Conservation (phyloP, 148 eudicot species). For the Dysphania ambrosioides region DNA sequence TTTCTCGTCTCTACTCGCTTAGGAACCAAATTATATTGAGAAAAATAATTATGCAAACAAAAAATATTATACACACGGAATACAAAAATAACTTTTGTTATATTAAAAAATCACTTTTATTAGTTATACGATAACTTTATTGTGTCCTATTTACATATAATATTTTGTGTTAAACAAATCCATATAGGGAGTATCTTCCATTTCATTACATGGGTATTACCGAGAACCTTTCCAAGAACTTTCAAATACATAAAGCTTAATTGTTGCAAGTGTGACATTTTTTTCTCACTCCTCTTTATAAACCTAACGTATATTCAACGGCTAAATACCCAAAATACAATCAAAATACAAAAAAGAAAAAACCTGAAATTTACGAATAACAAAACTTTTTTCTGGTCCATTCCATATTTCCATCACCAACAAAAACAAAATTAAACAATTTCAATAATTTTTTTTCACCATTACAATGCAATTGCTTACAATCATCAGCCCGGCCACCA, state of each 20-base stretch:
- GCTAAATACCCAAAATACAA: not conserved
- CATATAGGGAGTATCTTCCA: too few relatives aligned
- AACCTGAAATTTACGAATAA: not conserved
- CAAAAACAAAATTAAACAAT: not conserved
- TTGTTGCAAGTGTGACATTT: not conserved
- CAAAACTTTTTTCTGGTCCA: not conserved
- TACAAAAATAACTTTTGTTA: too few relatives aligned
- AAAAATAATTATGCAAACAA: too few relatives aligned
- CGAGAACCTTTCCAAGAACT: not conserved
- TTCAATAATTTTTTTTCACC: not conserved
- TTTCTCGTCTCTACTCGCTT: too few relatives aligned
- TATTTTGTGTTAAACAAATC: too few relatives aligned
- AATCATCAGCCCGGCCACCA: slow-evolving; percentile 3
- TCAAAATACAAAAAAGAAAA: not conserved
- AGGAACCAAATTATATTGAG: too few relatives aligned
- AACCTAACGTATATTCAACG: slow-evolving; percentile 10
- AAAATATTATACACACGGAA: too few relatives aligned
- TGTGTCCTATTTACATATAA: too few relatives aligned
- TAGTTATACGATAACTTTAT: too few relatives aligned
- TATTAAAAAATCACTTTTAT: too few relatives aligned
- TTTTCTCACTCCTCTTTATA: not conserved
- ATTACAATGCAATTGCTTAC: slow-evolving; percentile 9
- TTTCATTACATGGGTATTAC: not conserved
- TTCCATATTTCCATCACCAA: slow-evolving; percentile 1
- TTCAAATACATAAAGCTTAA: not conserved